Evolutionary conservation across 2,329 filamentous ascomycete species (phyloP).

Genomic region (Trichoderma sp.): DNA sequence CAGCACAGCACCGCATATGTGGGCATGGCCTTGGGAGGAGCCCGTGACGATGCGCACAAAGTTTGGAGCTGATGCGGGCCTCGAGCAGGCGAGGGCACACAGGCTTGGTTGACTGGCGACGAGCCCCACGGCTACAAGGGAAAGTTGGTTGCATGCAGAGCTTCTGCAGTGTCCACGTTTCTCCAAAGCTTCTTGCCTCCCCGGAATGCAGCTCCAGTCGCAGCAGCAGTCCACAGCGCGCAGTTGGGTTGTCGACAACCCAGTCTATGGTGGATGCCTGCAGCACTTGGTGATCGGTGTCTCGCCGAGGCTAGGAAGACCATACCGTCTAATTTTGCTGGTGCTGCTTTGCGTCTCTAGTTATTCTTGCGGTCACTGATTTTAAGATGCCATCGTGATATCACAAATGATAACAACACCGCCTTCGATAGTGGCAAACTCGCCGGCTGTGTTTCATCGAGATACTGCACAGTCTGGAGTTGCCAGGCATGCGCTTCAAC

Average conservation of each 20-base stretch:
- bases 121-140: conserved; percentile 8
- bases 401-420: conserved; percentile 28
- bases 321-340: conserved; percentile 28
- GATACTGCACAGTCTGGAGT: neutral
- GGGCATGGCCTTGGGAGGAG: conserved; percentile 3
- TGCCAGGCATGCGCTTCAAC: conserved; percentile 2
- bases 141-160: conserved; percentile 20
- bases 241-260: neutral
- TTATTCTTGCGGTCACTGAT: conserved; percentile 27
- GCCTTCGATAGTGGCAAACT: conserved; percentile 17
- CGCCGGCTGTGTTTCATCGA: conserved; percentile 17
- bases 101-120: neutral
- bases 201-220: conserved; percentile 20
- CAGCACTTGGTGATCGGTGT: conserved; percentile 16
- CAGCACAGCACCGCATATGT: conserved; percentile 22
- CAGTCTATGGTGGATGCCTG: conserved; percentile 5
- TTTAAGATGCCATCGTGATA: conserved; percentile 17
- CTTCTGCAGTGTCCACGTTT: conserved; percentile 23
- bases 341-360: conserved; percentile 14
- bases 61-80: conserved; percentile 22
- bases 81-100: conserved; percentile 1
- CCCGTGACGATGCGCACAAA: conserved; percentile 24
- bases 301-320: conserved; percentile 17
- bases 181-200: conserved; percentile 26
- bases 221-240: conserved; percentile 9